Percentiles rank a stretch among this genome's conserved stretches.
phyloP scores from a whole-genome alignment of 768 basidiomycete species.

The Sarcomyxa edulis region DNA sequence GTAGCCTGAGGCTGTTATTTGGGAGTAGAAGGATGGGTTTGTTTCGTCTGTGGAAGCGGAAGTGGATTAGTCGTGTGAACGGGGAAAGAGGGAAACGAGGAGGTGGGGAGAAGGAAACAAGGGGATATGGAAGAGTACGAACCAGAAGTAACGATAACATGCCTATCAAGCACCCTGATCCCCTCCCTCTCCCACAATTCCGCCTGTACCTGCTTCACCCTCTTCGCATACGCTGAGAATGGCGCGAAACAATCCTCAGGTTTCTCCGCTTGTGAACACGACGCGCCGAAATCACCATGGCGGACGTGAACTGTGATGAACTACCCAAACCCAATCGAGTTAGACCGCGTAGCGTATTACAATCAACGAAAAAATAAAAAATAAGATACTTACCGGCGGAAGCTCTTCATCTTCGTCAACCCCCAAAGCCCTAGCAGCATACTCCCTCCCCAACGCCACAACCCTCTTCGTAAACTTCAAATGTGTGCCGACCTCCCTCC shows the following conservation, averaged over 20 bases:
- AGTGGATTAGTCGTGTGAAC: too few relatives aligned
- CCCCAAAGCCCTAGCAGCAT: constrained; percentile 34
- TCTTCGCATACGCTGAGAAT: constrained; percentile 28
- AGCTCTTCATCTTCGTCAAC: constrained; percentile 24
- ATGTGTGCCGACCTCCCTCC: constrained; percentile 48
- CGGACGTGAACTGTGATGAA: constrained; percentile 44
- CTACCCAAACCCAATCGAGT: constrained; percentile 9
- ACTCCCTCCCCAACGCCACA: constrained; percentile 35
- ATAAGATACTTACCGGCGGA: constrained; percentile 31
- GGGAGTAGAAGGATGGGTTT: constrained; percentile 36
- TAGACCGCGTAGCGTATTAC: neutral
- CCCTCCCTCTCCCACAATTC: constrained; percentile 25
- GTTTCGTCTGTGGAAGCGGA: constrained; percentile 38
- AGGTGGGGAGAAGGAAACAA: neutral
- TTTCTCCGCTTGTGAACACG: constrained; percentile 21
- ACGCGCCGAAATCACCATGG: constrained; percentile 36
- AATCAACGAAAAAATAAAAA: constrained; percentile 2
- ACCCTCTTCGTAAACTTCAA: constrained; percentile 43
- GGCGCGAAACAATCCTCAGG: constrained; percentile 32
- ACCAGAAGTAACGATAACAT: constrained; percentile 40
- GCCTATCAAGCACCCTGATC: constrained; percentile 18
- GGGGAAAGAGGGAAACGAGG: constrained; percentile 5
- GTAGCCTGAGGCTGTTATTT: constrained; percentile 36
- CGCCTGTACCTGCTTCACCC: constrained; percentile 30
- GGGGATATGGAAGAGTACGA: neutral